Evolutionary conservation across 2,329 filamentous ascomycete genomes (phyloP).

Genomic region (Diaporthe humulicola): DNA sequence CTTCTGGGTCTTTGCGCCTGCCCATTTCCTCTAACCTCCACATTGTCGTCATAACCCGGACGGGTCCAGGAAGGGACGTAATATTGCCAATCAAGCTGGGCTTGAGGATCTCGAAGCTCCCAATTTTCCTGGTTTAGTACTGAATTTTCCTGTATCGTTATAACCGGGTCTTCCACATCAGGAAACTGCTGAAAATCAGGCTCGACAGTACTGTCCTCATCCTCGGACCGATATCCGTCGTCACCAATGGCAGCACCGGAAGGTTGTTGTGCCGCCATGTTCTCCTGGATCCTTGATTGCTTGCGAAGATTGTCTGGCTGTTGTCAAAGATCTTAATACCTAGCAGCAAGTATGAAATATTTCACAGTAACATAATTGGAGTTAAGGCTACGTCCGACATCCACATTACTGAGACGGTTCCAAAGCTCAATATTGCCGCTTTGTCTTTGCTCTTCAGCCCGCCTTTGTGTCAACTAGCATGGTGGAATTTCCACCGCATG

Average conservation of each 20-base stretch:
- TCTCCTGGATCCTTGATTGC: too few species aligned
- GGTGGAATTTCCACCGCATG: not conserved
- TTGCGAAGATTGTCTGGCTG: not conserved
- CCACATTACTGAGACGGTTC: not conserved
- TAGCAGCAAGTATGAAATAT: too few species aligned
- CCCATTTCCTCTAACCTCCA: not conserved
- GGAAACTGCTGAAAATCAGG: not conserved
- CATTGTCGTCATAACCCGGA: not conserved
- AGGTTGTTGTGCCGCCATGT: not conserved
- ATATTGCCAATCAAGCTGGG: not conserved
- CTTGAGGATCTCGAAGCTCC: not conserved
- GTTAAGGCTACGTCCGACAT: not conserved
- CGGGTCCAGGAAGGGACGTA: not conserved
- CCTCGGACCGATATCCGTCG: not conserved
- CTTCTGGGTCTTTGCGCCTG: not conserved
- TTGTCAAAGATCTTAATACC: not conserved
- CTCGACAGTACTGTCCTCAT: not conserved
- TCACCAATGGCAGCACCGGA: not conserved
- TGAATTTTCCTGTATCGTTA: not conserved
- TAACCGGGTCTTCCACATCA: not conserved
- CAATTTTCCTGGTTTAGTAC: not conserved
- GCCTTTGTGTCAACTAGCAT: not conserved
- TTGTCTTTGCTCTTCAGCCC: not conserved
- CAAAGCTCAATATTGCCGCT: not conserved
- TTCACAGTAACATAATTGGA: fast-evolving